phyloP scores from a whole-genome alignment of 2,329 filamentous ascomycete species.

The Fusarium coicis region DNA sequence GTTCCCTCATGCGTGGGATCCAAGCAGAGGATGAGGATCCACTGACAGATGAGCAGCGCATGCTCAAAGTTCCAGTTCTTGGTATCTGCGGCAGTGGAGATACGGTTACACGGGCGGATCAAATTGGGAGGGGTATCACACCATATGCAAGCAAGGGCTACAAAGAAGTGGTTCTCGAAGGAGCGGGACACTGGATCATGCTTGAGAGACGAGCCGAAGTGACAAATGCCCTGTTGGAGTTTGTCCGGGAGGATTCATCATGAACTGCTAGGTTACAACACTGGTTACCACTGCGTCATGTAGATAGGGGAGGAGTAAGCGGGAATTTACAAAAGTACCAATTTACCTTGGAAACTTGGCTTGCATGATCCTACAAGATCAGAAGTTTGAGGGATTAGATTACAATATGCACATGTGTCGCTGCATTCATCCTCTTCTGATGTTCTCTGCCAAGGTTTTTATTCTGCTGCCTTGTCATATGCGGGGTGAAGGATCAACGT shows the following conservation, averaged over 20 bases:
- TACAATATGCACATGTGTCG: background rate
- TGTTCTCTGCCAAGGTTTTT: background rate
- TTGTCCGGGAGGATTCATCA: background rate
- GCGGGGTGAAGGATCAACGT: background rate
- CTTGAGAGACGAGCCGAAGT: constrained; percentile 27
- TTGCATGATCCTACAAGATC: background rate
- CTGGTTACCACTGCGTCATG: background rate
- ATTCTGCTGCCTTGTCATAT: constrained; percentile 14
- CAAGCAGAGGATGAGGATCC: constrained; percentile 27
- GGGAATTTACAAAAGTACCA: background rate
- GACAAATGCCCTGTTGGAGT: constrained; percentile 20
- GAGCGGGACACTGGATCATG: constrained; percentile 37
- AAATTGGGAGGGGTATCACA: background rate
- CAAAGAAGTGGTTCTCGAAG: constrained; percentile 11
- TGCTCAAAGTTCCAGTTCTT: constrained; percentile 31
- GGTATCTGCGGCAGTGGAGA: constrained; percentile 25
- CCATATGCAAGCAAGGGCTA: constrained; percentile 24
- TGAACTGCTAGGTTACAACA: background rate
- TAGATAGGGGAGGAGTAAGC: background rate
- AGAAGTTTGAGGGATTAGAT: background rate
- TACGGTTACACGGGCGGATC: constrained; percentile 19
- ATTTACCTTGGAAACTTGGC: background rate
- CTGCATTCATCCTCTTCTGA: background rate
- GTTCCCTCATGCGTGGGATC: constrained; percentile 25
- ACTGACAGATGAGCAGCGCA: constrained; percentile 27